Evolutionary conservation across 768 basidiomycete genomes (phyloP), one percentile per base, ranked within the genome.

Genomic region (Calocera viscosa): DNA sequence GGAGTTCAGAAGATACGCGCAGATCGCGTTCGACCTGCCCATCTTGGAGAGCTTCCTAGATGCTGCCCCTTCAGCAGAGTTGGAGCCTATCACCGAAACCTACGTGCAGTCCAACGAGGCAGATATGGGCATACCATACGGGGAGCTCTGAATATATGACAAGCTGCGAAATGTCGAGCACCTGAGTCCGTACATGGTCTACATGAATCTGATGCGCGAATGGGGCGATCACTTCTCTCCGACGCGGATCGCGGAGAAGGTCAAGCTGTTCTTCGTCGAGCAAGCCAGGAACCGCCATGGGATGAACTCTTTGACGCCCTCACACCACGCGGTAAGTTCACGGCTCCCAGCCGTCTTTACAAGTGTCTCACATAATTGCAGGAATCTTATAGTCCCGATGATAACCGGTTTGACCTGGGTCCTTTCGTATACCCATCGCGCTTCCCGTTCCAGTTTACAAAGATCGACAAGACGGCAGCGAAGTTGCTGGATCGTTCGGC

Each of bases 101-200:
- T 97, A 97, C 73, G 88, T 96, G 8, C 96, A 99, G 72, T 85
- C 94, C 0, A 96, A 99, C 72, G 96, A 99, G 82, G 92, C 84
- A 19, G 95, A 98, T 72, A 98, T 98, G 95, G 95, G 95, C 10
- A 98, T 98, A 95, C 96, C 95, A 0, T 98, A 97, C 73, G 90
- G 96, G 71, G 96, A 98, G 71, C 81, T 99, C 22, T 94, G 91
- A 12, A 84, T 92, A 22, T 95, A 94, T 71, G 96, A 94, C 26
- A 82, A 94, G 30, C 82, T 99, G 28, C 85, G 96, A 64, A 98
- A 99, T 77, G 84, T 95, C 41, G 94, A 96, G 72, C 98, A 98
- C 78, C 94, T 92, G 74, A 96, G 96, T 1, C 95, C 96, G 1
- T 98, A 94, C 77, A 91, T 91, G 80, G 97, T 89, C 80, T 99